Evolutionary conservation across 169 alveolate species (phyloP), one percentile per base, ranked within the genome.

Genomic region (Plasmodium falciparum): DNA sequence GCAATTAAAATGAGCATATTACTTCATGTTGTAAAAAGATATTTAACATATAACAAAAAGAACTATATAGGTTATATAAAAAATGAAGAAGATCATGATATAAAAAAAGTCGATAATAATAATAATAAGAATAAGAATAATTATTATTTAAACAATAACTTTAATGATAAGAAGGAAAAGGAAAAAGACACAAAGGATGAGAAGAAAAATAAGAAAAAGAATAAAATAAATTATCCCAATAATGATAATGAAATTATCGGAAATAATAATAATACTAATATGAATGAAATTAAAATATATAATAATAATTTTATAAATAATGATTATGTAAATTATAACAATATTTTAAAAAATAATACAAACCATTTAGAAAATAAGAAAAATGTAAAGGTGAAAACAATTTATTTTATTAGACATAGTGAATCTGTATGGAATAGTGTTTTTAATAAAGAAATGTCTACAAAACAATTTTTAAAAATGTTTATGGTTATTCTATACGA

Each of bases 341-440:
- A 39, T 39, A 39, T 39, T 39, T 39, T 5, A 5, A 29, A 67
- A 20, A 9, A 11, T 17, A 24, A 8, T 22, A 63, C 24, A 24
- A 63, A 6, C 3, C 0, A 52, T 15, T 52, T 12, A 20, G 33
- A 5, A 15, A 56, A 50, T 43, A 22, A 72, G 17, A 22, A 80
- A 56, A 80, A 67, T 52, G 72, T 24, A 29, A 62, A 69, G 33
- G 65, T 80, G 17, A 80, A 80, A 62, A 80, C 90, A 9, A 80
- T 80, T 67, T 80, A 80, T 61, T 80, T 80, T 61, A 69, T 80
- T 8, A 80, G 90, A 26, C 90, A 80, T 56, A 69, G 83, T 26
- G 90, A 80, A 43, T 80, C 90, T 15, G 56, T 80, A 17, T 80
- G 90, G 90, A 80, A 80, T 47, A 80, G 62, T 62, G 69, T 67